Conservation (phyloP, 352 stramenopile species). For the Globisporangium echinulatum region DNA sequence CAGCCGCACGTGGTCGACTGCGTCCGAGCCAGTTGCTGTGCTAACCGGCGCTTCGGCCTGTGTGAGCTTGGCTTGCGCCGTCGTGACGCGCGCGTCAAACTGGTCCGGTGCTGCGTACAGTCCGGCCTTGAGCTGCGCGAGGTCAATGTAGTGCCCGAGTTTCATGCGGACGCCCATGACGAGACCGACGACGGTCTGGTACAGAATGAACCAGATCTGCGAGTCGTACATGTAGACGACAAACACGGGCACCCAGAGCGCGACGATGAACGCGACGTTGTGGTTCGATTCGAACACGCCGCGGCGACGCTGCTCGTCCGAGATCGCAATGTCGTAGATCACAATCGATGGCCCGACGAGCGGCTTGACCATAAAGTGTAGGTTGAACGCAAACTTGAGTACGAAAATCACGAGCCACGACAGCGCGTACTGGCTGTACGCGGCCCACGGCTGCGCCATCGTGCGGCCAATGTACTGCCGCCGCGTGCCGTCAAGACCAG, state of each 20-base stretch:
- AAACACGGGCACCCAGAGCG: conserved; percentile 71
- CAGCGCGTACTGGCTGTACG: conserved; percentile 53
- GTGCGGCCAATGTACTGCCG: conserved; percentile 74
- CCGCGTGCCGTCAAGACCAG: conserved; percentile 57
- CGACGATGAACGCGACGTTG: conserved; percentile 76
- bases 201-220: conserved; percentile 86
- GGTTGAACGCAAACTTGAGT: conserved; percentile 72
- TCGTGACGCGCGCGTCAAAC: conserved; percentile 71
- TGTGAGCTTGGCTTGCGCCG: conserved; percentile 31
- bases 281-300: conserved; percentile 60
- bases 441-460: conserved; percentile 54
- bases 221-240: conserved; percentile 85
- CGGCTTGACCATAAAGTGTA: conserved; percentile 82
- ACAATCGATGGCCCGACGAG: conserved; percentile 70
- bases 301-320: conserved; percentile 23
- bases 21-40: conserved; percentile 2
- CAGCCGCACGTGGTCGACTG: conserved; percentile 45
- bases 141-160: conserved; percentile 64
- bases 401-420: conserved; percentile 73
- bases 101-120: conserved; percentile 51
- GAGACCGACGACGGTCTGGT: conserved; percentile 70
- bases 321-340: conserved; percentile 52
- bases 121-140: conserved; percentile 60
- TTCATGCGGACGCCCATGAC: conserved; percentile 70
- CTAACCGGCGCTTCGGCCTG: conserved; percentile 5